Conservation (phyloP, 495 filamentous ascomycete species). For the Aspergillus bridgeri region DNA sequence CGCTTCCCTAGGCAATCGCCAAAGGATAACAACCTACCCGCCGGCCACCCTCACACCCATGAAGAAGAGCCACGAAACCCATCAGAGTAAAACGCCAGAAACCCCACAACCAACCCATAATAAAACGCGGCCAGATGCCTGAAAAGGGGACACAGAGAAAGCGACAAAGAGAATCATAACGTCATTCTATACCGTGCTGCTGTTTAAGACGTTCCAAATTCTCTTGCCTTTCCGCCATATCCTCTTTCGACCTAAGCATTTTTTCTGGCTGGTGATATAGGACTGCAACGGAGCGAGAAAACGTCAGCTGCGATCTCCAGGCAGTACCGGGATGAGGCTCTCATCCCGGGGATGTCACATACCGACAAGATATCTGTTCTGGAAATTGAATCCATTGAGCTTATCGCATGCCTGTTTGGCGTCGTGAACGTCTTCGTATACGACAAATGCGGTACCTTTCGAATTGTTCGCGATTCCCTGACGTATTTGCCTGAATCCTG, state of each 20-base stretch:
- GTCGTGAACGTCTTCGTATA: constrained; percentile 99
- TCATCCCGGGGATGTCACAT: constrained; percentile 36
- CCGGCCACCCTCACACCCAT: constrained; percentile 27
- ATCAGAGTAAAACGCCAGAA: constrained; percentile 40
- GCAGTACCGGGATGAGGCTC: not conserved
- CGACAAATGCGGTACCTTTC: constrained; percentile 97
- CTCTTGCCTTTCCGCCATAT: constrained; percentile 89
- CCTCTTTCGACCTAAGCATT: constrained; percentile 88
- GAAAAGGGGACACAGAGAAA: constrained; percentile 37
- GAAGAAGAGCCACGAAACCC: constrained; percentile 31
- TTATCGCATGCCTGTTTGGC: constrained; percentile 98
- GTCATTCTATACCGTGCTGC: constrained; percentile 97
- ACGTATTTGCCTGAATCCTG: constrained; percentile 79
- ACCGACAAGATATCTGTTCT: constrained; percentile 99
- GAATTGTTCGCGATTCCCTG: constrained; percentile 96
- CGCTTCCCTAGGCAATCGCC: constrained; percentile 16
- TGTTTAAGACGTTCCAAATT: constrained; percentile 97
- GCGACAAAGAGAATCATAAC: constrained; percentile 32
- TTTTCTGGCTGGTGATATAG: constrained; percentile 99
- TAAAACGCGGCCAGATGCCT: constrained; percentile 39
- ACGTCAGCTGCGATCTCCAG: not conserved
- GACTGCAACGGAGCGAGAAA: constrained; percentile 49
- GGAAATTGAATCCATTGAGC: constrained; percentile 99
- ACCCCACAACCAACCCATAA: constrained; percentile 45
- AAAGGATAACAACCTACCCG: constrained; percentile 22